Conservation (phyloP, 2,329 filamentous ascomycete species). For the Colletotrichum cuscutae region DNA sequence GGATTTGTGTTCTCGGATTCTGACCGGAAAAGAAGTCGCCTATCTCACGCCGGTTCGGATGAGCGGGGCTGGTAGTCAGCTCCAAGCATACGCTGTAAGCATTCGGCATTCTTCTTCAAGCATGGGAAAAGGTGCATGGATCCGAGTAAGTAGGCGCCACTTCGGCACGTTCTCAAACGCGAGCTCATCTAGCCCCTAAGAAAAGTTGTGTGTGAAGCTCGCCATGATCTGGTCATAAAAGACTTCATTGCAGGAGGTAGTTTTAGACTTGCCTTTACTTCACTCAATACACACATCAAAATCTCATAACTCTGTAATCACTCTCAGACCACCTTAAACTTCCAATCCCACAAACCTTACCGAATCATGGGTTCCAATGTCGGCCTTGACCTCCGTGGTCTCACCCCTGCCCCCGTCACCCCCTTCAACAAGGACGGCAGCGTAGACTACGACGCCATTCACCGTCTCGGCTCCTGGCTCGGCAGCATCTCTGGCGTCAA, state of each 20-base stretch:
- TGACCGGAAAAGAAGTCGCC: neutral
- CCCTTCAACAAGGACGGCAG: conserved; percentile 59
- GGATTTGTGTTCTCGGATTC: conserved; percentile 8
- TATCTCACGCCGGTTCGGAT: neutral
- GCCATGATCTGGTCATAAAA: conserved; percentile 16
- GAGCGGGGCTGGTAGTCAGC: neutral
- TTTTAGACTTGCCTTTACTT: neutral
- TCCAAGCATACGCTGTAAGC: neutral
- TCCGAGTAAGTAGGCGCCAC: conserved; percentile 2
- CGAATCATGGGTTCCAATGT: conserved; percentile 39
- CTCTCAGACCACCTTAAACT: neutral
- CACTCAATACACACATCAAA: neutral
- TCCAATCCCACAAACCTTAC: neutral
- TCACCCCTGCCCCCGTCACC: conserved; percentile 62
- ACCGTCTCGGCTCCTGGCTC: conserved; percentile 63
- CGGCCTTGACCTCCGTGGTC: conserved; percentile 57
- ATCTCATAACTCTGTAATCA: neutral
- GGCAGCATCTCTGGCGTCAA: conserved; percentile 62
- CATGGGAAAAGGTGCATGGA: neutral
- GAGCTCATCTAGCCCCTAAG: neutral
- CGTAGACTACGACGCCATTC: conserved; percentile 62
- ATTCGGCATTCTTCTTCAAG: neutral
- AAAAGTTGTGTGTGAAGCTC: neutral
- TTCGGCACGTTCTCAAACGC: conserved; percentile 20
- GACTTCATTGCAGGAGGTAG: neutral